A percentile compares a stretch with the other conserved stretches of the same genome.
Conservation (phyloP, 2,329 filamentous ascomycete genomes). For the Talaromyces albobiverticillius region DNA sequence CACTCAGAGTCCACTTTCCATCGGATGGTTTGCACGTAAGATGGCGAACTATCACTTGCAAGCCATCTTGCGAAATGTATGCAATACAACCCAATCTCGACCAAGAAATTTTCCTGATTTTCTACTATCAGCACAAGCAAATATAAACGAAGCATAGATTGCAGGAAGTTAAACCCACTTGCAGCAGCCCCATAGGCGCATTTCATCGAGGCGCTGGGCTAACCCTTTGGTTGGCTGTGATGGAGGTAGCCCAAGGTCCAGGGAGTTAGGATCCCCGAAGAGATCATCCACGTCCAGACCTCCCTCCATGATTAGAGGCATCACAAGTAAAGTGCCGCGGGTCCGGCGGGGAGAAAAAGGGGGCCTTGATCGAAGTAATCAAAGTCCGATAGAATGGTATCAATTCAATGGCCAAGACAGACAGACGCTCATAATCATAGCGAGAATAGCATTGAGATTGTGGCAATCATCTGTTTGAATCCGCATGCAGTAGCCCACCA, state of each 20-base stretch:
- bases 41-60: constrained; percentile 68
- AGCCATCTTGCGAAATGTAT: constrained; percentile 70
- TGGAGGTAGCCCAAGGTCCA: constrained; percentile 58
- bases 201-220: constrained; percentile 70
- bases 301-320: constrained; percentile 55
- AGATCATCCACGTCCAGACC: constrained; percentile 67
- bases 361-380: not conserved
- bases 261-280: constrained; percentile 63
- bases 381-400: not conserved
- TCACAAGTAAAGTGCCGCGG: constrained; percentile 20
- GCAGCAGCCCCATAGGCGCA: constrained; percentile 72
- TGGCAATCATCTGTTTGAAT: not conserved
- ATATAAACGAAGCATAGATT: not conserved
- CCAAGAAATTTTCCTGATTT: constrained; percentile 73
- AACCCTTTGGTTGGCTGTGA: constrained; percentile 62
- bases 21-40: constrained; percentile 66
- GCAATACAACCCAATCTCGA: constrained; percentile 84
- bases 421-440: not conserved
- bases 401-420: not conserved
- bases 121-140: constrained; percentile 22
- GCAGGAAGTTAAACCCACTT: constrained; percentile 59
- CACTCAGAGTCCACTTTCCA: constrained; percentile 73
- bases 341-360: not conserved
- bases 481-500: not conserved
- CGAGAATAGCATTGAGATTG: not conserved